Evolutionary conservation across 768 basidiomycete species (phyloP), one percentile per base, ranked within the genome.

Genomic region (Guyanaporus albipodus): DNA sequence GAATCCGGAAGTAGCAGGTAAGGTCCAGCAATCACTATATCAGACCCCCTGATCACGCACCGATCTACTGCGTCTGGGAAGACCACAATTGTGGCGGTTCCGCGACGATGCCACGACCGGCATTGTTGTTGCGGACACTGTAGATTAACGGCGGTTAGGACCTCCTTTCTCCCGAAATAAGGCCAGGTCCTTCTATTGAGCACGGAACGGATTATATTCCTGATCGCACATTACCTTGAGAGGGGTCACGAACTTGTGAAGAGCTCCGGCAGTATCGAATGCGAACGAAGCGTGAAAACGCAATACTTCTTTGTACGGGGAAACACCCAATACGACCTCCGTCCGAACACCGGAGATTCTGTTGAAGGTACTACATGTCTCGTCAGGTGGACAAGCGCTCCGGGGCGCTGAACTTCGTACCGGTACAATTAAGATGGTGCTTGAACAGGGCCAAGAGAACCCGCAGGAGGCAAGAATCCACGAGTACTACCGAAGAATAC

Each of bases 11-110:
- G 59, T 45, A 55, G 56, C 56, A 52, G 34, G 61, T 44, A 56
- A 44, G 56, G 53, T 27, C 48, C 56, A 48, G 51, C 39, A 45
- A 53, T 46, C 56, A 38, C 62, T 52, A 49, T 61, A 61, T 58
- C 44, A 22, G 48, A 48, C 48, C 44, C n/a, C 57, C 44, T 53
- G 51, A 55, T 58, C 58, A 53, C 33, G 47, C 49, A 45, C 59
- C 53, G 53, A 62, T 64, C 62, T 56, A 29, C 42, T 57, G 54
- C 48, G 46, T 60, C 54, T 52, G n/a, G 46, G 55, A 58, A 57
- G 55, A 19, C 10, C 21, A 14, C n/a, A n/a, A n/a, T 63, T 48
- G 59, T 63, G 59, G 61, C 61, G 55, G 57, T 57, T 61, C 60
- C 57, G 52, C 46, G 33, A 57, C 36, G 44, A 48, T 32, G 46